phyloP scores from a whole-genome alignment of 768 basidiomycete species.

The Tulasnella sp. region DNA sequence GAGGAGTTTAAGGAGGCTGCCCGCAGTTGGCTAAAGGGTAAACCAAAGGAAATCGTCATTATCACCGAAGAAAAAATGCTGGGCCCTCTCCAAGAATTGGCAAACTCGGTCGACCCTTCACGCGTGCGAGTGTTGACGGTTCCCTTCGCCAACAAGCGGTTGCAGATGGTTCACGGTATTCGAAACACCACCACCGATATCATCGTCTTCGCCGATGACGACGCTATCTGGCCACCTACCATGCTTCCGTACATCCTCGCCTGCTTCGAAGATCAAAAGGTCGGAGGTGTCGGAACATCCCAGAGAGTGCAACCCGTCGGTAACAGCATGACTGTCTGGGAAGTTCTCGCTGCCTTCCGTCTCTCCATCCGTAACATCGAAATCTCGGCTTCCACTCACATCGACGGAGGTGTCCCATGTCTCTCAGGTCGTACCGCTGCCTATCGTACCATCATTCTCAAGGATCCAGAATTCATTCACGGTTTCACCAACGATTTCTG shows the following conservation, averaged over 20 bases:
- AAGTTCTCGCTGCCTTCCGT: constrained; percentile 85
- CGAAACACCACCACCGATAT: constrained; percentile 83
- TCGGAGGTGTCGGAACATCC: constrained; percentile 84
- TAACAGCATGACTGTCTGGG: constrained; percentile 78
- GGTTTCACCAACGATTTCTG: constrained; percentile 92
- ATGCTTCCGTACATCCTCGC: constrained; percentile 80
- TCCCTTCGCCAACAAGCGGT: constrained; percentile 84
- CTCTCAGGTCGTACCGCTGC: constrained; percentile 87
- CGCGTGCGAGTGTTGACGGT: constrained; percentile 80
- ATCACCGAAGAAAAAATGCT: constrained; percentile 83
- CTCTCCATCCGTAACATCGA: constrained; percentile 91
- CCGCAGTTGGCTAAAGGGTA: constrained; percentile 80
- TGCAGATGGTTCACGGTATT: constrained; percentile 91
- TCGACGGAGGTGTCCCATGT: constrained; percentile 86
- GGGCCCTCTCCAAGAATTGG: constrained; percentile 77
- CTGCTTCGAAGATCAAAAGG: constrained; percentile 87
- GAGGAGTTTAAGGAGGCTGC: constrained; percentile 93
- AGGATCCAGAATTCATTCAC: constrained; percentile 85
- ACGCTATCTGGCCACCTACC: constrained; percentile 90
- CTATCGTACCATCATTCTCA: constrained; percentile 85
- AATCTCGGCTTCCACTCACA: constrained; percentile 77
- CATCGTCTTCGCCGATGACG: constrained; percentile 89
- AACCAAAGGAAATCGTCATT: constrained; percentile 72
- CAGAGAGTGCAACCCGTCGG: constrained; percentile 80
- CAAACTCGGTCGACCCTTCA: constrained; percentile 71